Conservation (phyloP, 805 yeast species). For the Candida orba region DNA sequence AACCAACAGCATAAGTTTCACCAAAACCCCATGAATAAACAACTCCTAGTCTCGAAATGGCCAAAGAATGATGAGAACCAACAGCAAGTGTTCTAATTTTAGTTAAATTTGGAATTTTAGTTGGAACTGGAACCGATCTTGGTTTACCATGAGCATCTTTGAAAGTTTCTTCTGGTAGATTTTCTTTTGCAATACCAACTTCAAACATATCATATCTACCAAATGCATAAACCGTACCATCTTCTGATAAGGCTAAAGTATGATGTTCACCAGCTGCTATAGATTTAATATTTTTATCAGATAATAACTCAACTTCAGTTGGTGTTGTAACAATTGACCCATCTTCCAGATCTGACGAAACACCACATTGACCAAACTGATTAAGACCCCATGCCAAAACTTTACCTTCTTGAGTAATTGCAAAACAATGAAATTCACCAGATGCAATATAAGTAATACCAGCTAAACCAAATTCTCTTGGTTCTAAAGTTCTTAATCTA, state of each 20-base stretch:
- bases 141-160: conserved; percentile 74
- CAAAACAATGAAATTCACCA: conserved; percentile 96
- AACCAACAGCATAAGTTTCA: conserved; percentile 93
- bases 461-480: conserved; percentile 76
- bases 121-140: conserved; percentile 82
- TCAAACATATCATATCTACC: conserved; percentile 95
- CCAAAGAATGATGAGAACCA: conserved; percentile 92
- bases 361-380: conserved; percentile 95
- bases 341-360: conserved; percentile 69
- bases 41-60: conserved; percentile 75
- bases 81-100: conserved; percentile 55
- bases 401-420: conserved; percentile 63
- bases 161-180: conserved; percentile 67
- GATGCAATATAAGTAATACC: conserved; percentile 76
- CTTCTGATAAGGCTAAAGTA: conserved; percentile 62
- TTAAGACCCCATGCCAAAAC: conserved; percentile 93
- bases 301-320: conserved; percentile 59
- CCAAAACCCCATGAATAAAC: conserved; percentile 97
- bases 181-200: conserved; percentile 64
- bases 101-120: conserved; percentile 54
- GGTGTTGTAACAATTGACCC: conserved; percentile 79
- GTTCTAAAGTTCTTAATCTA: conserved; percentile 64
- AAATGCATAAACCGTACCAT: conserved; percentile 74
- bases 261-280: conserved; percentile 96
- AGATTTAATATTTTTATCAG: conserved; percentile 45